These are phyloP conservation scores for Fusarium chaquense DNA, from an alignment of 2,329 filamentous ascomycete species.

Conservation along the genomic window DNA sequence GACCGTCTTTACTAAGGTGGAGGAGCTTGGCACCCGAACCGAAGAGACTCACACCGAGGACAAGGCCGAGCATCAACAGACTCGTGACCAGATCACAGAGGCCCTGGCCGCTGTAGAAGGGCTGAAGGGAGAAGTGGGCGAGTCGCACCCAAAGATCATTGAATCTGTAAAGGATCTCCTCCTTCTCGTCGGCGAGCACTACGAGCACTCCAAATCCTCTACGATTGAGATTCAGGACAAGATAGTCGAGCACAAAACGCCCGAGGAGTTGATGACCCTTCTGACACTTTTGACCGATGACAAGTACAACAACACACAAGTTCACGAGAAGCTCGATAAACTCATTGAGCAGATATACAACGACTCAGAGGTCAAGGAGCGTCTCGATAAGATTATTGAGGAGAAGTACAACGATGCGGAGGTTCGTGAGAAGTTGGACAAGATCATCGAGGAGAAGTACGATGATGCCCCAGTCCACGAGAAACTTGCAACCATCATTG, in stretches of 20 bases:
- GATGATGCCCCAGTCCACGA: conserved; percentile 62
- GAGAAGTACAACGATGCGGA: conserved; percentile 24
- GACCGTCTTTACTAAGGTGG: conserved; percentile 85
- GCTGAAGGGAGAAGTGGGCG: conserved; percentile 81
- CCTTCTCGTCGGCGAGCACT: conserved; percentile 84
- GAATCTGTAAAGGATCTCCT: conserved; percentile 89
- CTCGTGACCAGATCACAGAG: conserved; percentile 83
- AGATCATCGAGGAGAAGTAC: conserved; percentile 61
- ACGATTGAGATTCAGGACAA: conserved; percentile 67
- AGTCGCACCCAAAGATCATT: conserved; percentile 90
- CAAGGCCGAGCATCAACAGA: conserved; percentile 84
- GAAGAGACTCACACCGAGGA: conserved; percentile 80
- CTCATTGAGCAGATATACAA: conserved; percentile 46
- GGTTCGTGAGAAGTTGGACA: conserved; percentile 26
- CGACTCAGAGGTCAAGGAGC: conserved; percentile 48
- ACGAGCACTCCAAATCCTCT: conserved; percentile 83
- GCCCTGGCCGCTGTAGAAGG: conserved; percentile 78
- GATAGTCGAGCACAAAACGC: conserved; percentile 71
- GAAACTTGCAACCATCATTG: conserved; percentile 62
- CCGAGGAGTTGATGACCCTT: conserved; percentile 67
- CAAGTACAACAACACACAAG: conserved; percentile 58
- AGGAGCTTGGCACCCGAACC: conserved; percentile 79
- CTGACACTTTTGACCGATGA: conserved; percentile 59
- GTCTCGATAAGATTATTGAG: conserved; percentile 40
- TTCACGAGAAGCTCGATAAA: conserved; percentile 49